Percentiles rank a stretch among this genome's conserved stretches.
These are phyloP conservation scores for Cornus suecica DNA, from an alignment of 148 eudicot genomes.

Conservation along the genomic window DNA sequence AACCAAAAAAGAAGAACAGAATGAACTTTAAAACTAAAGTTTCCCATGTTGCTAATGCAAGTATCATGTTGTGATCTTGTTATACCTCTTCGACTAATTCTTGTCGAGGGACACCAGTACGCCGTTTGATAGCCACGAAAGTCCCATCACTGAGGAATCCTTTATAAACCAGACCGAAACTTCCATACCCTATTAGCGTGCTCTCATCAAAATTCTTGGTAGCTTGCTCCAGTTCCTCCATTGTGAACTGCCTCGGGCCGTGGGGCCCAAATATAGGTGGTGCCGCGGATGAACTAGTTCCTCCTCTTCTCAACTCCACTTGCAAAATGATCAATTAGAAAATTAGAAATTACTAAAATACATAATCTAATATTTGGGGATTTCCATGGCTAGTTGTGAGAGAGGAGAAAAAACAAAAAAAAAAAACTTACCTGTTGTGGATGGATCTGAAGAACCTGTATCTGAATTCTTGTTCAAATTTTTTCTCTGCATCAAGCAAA, in stretches of 20 bases:
- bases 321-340: conserved; percentile 17
- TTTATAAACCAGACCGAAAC: conserved; percentile 42
- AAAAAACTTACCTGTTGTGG: conserved; percentile 37
- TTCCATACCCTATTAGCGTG: conserved; percentile 44
- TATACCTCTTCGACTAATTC: conserved; percentile 41
- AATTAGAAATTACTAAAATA: not conserved
- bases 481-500: conserved; percentile 12
- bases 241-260: conserved; percentile 29
- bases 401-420: no score
- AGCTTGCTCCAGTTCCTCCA: conserved; percentile 45
- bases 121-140: conserved; percentile 47
- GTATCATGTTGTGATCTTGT: not conserved
- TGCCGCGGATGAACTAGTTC: conserved; percentile 14
- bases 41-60: not conserved
- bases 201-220: conserved; percentile 32
- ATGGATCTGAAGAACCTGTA: conserved; percentile 48
- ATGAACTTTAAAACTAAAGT: not conserved
- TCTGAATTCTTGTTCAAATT: conserved; percentile 41
- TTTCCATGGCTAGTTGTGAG: not conserved
- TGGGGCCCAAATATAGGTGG: conserved; percentile 22
- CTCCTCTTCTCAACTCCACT: conserved; percentile 35
- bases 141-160: conserved; percentile 47
- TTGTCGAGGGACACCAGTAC: conserved; percentile 25
- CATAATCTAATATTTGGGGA: not conserved
- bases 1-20: not conserved